These are phyloP conservation scores for Scalesia atractyloides DNA, from an alignment of 129 eudicot genomes.

Conservation along the genomic window DNA sequence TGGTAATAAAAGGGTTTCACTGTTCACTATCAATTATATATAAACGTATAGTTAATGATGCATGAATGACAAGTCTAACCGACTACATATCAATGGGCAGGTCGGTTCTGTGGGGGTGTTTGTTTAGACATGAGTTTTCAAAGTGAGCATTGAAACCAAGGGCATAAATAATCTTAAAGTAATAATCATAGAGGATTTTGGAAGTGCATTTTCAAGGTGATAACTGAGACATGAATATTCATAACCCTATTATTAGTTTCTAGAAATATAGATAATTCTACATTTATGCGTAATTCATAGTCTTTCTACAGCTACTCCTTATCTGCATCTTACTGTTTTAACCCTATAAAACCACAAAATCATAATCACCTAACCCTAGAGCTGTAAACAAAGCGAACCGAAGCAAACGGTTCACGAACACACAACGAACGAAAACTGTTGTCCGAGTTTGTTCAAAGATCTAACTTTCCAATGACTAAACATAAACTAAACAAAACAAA, in stretches of 20 bases:
- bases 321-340: background rate
- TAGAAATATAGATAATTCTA: background rate
- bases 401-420: too few relatives aligned
- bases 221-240: background rate
- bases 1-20: background rate
- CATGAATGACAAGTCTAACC: constrained; percentile 1
- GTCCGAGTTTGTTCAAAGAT: too few relatives aligned
- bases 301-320: background rate
- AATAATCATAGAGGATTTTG: background rate
- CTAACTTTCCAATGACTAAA: too few relatives aligned
- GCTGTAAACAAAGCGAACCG: too few relatives aligned
- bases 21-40: background rate
- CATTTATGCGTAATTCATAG: background rate
- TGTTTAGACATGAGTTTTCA: background rate
- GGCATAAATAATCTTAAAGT: background rate
- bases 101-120: constrained; percentile 3
- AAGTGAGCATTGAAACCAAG: background rate
- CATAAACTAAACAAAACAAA: too few relatives aligned
- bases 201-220: constrained; percentile 7
- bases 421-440: too few relatives aligned
- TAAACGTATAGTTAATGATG: background rate
- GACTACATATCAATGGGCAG: background rate
- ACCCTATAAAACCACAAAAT: background rate
- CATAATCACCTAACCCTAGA: background rate
- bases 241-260: background rate